Conservation (phyloP, 2,329 filamentous ascomycete genomes). For the Ascochyta fabae region DNA sequence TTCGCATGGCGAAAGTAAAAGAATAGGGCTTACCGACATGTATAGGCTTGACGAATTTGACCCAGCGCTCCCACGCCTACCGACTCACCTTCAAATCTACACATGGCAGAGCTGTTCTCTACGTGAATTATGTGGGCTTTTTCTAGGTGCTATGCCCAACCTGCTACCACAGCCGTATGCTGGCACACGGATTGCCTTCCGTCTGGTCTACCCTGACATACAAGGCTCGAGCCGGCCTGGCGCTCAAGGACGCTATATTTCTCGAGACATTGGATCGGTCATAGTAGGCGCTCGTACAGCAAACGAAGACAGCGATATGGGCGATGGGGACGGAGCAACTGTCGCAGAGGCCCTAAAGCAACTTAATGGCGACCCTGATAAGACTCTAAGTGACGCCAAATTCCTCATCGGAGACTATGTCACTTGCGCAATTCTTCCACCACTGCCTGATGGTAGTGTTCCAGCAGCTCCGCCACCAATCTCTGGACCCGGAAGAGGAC, state of each 20-base stretch:
- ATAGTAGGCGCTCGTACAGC: constrained; percentile 64
- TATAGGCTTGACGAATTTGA: constrained; percentile 72
- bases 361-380: constrained; percentile 68
- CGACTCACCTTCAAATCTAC: constrained; percentile 78
- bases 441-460: constrained; percentile 75
- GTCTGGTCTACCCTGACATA: constrained; percentile 83
- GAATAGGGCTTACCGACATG: not conserved
- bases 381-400: constrained; percentile 75
- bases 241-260: constrained; percentile 69
- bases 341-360: constrained; percentile 49
- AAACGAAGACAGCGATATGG: constrained; percentile 26
- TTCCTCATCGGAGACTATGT: constrained; percentile 92
- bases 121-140: constrained; percentile 77
- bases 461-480: constrained; percentile 64
- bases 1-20: not conserved
- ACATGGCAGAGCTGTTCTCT: constrained; percentile 85
- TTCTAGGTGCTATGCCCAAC: constrained; percentile 71
- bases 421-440: constrained; percentile 79
- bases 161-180: constrained; percentile 76
- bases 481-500: constrained; percentile 37
- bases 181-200: constrained; percentile 86
- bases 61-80: constrained; percentile 60
- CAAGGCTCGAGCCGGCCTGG: constrained; percentile 51
- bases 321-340: constrained; percentile 17
- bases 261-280: constrained; percentile 82